Conservation (phyloP, 345 rosid species). For the Linum trigynum region DNA sequence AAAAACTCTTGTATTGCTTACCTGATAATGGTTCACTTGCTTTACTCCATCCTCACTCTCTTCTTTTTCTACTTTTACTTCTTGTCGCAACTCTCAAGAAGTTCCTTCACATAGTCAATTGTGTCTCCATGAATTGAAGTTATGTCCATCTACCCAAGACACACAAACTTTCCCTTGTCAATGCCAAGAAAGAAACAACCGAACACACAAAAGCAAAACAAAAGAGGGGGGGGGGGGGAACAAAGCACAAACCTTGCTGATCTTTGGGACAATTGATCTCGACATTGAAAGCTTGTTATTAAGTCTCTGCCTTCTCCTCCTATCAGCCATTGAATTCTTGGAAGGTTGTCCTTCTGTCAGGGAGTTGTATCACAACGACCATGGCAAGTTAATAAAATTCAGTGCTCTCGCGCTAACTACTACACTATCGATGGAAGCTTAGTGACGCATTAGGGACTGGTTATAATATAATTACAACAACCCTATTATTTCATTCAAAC, state of each 20-base stretch:
- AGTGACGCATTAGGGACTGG: too few species aligned
- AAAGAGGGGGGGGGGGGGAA: slow-evolving; percentile 9
- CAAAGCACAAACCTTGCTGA: slow-evolving; percentile 55
- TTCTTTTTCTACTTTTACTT: slow-evolving; percentile 27
- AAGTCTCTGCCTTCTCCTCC: slow-evolving; percentile 73
- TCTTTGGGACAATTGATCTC: slow-evolving; percentile 88
- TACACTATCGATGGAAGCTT: too few species aligned
- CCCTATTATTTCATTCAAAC: too few species aligned
- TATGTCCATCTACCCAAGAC: slow-evolving; percentile 48
- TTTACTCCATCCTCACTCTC: slow-evolving; percentile 16
- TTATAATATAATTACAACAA: too few species aligned
- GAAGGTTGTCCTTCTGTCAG: slow-evolving; percentile 72
- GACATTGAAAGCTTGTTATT: slow-evolving; percentile 79
- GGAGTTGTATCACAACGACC: too few species aligned
- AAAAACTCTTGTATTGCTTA: too few species aligned
- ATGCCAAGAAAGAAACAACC: too few species aligned
- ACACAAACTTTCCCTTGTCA: background rate
- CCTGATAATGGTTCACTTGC: slow-evolving; percentile 11
- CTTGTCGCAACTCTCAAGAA: slow-evolving; percentile 45
- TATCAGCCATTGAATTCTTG: slow-evolving; percentile 81
- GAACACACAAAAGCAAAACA: background rate
- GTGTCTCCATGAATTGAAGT: slow-evolving; percentile 63
- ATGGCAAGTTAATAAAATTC: too few species aligned
- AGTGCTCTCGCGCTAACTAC: too few species aligned
- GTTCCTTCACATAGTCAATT: slow-evolving; percentile 52